These are phyloP conservation scores for Salvia splendens DNA, from an alignment of 257 asterid genomes.

Conservation along the genomic window DNA sequence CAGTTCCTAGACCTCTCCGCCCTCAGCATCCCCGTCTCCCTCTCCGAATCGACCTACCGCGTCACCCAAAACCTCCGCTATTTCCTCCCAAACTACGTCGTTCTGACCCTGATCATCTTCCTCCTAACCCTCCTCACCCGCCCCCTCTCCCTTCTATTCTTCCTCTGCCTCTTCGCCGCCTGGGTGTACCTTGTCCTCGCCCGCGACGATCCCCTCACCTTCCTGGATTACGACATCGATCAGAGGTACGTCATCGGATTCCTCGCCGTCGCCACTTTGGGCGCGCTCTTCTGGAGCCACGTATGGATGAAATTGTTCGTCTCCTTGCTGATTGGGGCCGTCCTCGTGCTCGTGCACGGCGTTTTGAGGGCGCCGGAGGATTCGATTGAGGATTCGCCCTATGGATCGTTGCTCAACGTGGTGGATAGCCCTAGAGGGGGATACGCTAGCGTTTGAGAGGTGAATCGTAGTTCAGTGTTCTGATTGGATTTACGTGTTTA, in stretches of 20 bases:
- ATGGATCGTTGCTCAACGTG: constrained; percentile 76
- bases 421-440: constrained; percentile 77
- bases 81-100: constrained; percentile 73
- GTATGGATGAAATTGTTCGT: constrained; percentile 64
- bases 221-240: constrained; percentile 57
- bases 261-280: constrained; percentile 50
- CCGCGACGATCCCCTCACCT: constrained; percentile 60
- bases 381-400: constrained; percentile 71
- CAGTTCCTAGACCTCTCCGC: constrained; percentile 54
- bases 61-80: constrained; percentile 66
- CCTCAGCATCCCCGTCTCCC: constrained; percentile 73
- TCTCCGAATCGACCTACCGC: constrained; percentile 79
- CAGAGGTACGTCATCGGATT: constrained; percentile 52
- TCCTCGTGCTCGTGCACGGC: constrained; percentile 60
- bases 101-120: constrained; percentile 50
- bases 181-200: constrained; percentile 46
- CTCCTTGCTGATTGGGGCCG: constrained; percentile 51
- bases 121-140: constrained; percentile 62
- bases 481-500: background rate
- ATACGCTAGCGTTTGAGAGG: constrained; percentile 65
- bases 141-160: constrained; percentile 63
- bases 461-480: constrained; percentile 15
- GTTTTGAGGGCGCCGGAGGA: constrained; percentile 84
- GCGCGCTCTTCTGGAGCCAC: constrained; percentile 55
- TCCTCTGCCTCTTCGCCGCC: constrained; percentile 55